Evolutionary conservation across 1,284 basidiomycete species (phyloP).

Genomic region (Rhodotorula sp.): DNA sequence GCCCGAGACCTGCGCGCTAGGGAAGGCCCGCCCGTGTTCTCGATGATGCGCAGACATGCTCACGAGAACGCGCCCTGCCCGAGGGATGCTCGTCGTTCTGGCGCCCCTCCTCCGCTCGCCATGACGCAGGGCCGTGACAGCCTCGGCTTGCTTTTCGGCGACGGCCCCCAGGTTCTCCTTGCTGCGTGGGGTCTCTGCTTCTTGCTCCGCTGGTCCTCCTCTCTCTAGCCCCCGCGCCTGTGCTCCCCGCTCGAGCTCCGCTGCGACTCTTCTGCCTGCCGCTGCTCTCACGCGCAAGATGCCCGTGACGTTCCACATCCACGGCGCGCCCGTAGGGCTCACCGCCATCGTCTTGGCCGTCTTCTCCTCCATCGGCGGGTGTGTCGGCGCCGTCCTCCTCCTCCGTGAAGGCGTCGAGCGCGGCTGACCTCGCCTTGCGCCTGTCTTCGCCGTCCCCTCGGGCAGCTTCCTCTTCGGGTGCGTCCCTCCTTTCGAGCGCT

Average conservation of each 20-base stretch:
- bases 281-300: neutral
- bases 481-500: neutral
- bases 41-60: neutral
- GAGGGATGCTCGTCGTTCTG: neutral
- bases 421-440: neutral
- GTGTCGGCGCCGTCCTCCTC: constrained; percentile 64
- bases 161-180: neutral
- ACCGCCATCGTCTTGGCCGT: constrained; percentile 67
- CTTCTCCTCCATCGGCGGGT: constrained; percentile 74
- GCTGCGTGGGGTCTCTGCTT: too few species aligned
- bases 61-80: neutral
- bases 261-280: neutral
- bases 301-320: constrained; percentile 6
- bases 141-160: too few species aligned
- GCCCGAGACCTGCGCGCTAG: neutral
- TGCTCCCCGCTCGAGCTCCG: neutral
- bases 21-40: neutral
- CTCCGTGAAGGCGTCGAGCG: neutral
- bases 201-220: constrained; percentile 1
- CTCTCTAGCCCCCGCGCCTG: neutral
- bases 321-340: constrained; percentile 47
- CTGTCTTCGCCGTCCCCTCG: neutral
- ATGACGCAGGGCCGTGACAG: neutral
- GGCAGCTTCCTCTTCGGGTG: constrained; percentile 28
- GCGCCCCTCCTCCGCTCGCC: neutral